Base-by-base conservation (phyloP, 805 yeast species). In the Teunomyces stri region DNA sequence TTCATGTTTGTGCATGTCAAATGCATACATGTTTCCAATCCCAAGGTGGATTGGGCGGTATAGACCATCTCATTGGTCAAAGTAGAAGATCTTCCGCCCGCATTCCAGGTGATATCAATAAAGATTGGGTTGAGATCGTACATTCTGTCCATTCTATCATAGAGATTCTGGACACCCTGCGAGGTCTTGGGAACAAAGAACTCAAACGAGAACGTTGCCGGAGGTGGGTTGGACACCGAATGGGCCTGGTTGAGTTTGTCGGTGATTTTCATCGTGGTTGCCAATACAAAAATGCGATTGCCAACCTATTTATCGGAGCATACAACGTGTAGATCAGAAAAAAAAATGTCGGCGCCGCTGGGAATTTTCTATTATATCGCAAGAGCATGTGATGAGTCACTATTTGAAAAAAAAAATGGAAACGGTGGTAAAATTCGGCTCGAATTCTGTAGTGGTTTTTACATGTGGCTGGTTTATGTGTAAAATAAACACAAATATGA, bases 111-210 rank as follows among this genome's bases (percentile, higher is more conserved):
- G 53, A 94, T 87, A 63, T 94, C 99, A 49, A 94, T 84, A 66
- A 94, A 94, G 53, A 87, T 82, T 1, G 99, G 99, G 53, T 84
- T 84, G 58, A 89, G 75, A 54, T 87, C 89, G 66, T 88, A 89
- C 99, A 94, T 94, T 65, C 97, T 81, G 62, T 94, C 98, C 91
- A 94, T 92, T 63, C 99, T 79, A 66, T 94, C 98, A 70, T 91
- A 92, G 49, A 94, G 75, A 64, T 94, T 94, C 65, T 90, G 96
- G 20, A 92, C 94, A 63, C 99, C 99, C 67, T 94, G 97, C 18
- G 92, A 77, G 0, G 99, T 94, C 74, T 94, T 94, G 40, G 99
- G 99, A 20, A 92, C 96, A 66, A 94, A 94, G 71, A 89, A 94
- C 75, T 94, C 99, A 60, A 91, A 92, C 40, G 98, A 91, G 66